Conservation (phyloP, 257 asterid species). For the Solanum appendiculatum region DNA sequence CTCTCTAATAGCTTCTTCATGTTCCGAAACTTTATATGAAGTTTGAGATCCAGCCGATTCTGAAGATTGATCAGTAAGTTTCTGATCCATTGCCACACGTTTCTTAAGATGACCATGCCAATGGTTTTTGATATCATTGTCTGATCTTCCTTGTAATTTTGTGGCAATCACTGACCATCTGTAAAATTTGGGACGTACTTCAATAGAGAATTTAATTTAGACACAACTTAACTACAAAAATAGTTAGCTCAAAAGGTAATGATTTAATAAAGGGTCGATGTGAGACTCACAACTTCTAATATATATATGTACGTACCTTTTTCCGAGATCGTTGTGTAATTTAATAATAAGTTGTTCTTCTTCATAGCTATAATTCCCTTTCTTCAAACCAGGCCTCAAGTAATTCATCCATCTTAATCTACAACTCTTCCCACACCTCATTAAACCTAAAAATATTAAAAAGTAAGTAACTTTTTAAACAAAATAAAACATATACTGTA, state of each 20-base stretch:
- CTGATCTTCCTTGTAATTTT: conserved; percentile 16
- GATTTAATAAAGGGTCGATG: not conserved
- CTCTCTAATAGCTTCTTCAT: not conserved
- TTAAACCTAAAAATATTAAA: not conserved
- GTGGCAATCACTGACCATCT: not conserved
- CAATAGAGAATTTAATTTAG: too few relatives aligned
- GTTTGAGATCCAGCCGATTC: not conserved
- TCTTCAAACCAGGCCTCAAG: conserved; percentile 35
- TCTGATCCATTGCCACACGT: not conserved
- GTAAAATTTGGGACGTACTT: not conserved
- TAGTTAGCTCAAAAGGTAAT: too few relatives aligned
- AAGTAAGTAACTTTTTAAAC: not conserved
- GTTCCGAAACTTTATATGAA: not conserved
- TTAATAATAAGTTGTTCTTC: conserved; percentile 34
- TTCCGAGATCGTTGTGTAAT: conserved; percentile 37
- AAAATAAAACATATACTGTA: too few relatives aligned
- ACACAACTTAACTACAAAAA: too few relatives aligned
- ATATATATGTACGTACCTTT: conserved; percentile 17
- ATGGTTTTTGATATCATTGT: conserved; percentile 1
- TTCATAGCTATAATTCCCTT: conserved; percentile 25
- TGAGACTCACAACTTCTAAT: too few relatives aligned
- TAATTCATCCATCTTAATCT: conserved; percentile 56
- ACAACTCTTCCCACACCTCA: conserved; percentile 62
- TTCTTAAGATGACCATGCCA: conserved; percentile 42
- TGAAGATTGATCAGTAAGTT: not conserved